A percentile compares a stretch with the other conserved stretches of the same genome.
phyloP scores from a whole-genome alignment of 768 basidiomycete genomes.

The Tulasnella sp. region DNA sequence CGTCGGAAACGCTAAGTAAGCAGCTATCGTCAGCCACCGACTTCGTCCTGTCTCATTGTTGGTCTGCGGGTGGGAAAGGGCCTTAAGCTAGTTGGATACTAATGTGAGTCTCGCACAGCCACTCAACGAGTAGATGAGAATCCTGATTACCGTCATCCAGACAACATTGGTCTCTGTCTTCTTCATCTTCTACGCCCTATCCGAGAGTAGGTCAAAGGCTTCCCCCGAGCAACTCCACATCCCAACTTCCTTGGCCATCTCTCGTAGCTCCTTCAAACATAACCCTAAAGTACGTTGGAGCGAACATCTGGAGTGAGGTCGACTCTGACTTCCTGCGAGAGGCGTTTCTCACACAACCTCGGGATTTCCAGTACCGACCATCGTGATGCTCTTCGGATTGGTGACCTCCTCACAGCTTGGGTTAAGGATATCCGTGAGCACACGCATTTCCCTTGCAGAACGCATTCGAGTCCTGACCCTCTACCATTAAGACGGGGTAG shows the following conservation, averaged over 20 bases:
- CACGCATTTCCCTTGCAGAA: too few relatives aligned
- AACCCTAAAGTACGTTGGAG: conserved; percentile 12
- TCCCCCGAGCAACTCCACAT: not conserved
- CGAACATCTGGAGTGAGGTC: conserved; percentile 18
- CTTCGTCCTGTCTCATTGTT: not conserved
- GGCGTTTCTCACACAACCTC: not conserved
- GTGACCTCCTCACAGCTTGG: conserved; percentile 12
- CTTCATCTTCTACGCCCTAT: conserved; percentile 19
- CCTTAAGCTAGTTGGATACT: conserved; percentile 12
- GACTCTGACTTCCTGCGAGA: not conserved
- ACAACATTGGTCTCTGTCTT: conserved; percentile 21
- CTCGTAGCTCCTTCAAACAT: conserved; percentile 14
- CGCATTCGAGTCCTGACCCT: not conserved
- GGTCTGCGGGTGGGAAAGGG: conserved; percentile 14
- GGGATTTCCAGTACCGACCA: not conserved
- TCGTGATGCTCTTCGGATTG: conserved; percentile 16
- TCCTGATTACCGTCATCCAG: not conserved
- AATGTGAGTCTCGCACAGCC: not conserved
- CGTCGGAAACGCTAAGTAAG: conserved; percentile 17
- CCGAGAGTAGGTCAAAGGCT: conserved; percentile 7
- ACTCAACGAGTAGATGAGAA: not conserved
- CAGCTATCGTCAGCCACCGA: not conserved
- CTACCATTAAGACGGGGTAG: too few relatives aligned
- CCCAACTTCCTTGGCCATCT: not conserved
- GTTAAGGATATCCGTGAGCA: conserved; percentile 11